Base-by-base conservation (phyloP, 2,329 filamentous ascomycete genomes). In the Lasiodiplodia theobromae region DNA sequence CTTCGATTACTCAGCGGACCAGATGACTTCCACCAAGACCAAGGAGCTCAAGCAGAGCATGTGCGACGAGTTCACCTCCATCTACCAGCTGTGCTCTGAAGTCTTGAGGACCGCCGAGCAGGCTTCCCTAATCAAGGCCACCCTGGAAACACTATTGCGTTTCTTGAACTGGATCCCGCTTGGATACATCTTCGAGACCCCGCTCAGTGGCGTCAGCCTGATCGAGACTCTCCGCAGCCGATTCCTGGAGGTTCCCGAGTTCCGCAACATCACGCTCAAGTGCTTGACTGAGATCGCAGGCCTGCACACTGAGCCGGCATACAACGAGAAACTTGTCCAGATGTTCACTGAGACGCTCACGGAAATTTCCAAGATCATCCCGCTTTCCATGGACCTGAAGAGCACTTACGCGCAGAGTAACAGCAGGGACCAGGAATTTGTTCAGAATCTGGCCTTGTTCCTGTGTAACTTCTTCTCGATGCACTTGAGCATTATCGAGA, bases 91-190 rank as follows among this genome's bases (percentile, higher is more conserved):
- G 40, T 99, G 96, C 84, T 94, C 94, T 60, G 95, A 99, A 79
- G 95, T 99, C 66, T 86, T 99, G 73, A 93, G 91, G 74, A 96
- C 93, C 38, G 96, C 95, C 54, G 93, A 91, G 74, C 93, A 97
- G 80, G 87, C 92, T 49, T 96, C 91, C 76, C 86, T 99, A 67
- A 90, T 99, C 82, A 97, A 96, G 83, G 93, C 95, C n/a, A 99
- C 96, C 0, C 87, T 99, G 66, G 94, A 98, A 83, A 99, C 96
- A 0, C 85, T 99, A 44, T 87, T 99, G 66, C 92, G 94, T 69
- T 99, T 99, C 82, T 92, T 97, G 79, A 98, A 98, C 85, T 99
- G 96, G 96, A 99, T 99, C 68, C 96, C 96, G 0, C 85, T 99
- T 49, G 96, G 96, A 68, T 99, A 97, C 82, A 98, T 99, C 74